Percentiles rank a stretch among this genome's conserved stretches.
phyloP scores from a whole-genome alignment of 306 rosid genomes.

The Begonia loranthoides region DNA sequence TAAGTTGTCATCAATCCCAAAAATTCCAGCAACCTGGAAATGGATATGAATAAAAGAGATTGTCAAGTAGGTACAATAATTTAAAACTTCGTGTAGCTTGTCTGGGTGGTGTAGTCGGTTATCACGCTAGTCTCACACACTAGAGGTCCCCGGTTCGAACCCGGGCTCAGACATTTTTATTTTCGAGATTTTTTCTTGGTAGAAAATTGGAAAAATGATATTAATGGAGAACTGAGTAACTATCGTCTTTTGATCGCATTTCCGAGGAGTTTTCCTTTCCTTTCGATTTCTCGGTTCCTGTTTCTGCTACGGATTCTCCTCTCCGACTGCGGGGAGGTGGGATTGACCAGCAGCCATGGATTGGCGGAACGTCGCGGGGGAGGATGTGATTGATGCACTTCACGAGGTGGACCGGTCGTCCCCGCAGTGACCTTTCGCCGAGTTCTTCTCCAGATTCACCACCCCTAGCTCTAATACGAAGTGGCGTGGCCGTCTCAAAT shows the following conservation, averaged over 20 bases:
- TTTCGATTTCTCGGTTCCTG: no score
- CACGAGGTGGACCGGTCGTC: conserved; percentile 94
- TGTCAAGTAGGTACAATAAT: no score
- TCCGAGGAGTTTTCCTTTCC: no score
- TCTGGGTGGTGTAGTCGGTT: conserved; percentile 90
- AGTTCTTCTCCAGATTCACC: conserved; percentile 79
- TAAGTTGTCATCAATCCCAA: no score
- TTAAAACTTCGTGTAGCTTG: not conserved
- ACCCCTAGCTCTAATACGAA: conserved; percentile 60
- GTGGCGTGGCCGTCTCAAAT: conserved; percentile 83
- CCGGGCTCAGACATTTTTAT: conserved; percentile 49
- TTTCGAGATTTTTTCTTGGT: not conserved
- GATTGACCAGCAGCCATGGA: no score
- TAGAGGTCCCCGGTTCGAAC: conserved; percentile 80
- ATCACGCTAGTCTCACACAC: conserved; percentile 74
- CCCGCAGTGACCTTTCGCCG: conserved; percentile 78
- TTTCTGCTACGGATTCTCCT: no score
- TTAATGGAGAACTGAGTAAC: no score
- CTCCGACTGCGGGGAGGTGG: no score
- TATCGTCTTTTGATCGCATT: no score
- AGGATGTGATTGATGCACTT: conserved; percentile 73
- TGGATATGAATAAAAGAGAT: no score
- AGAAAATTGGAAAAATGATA: no score
- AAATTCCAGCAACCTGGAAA: no score
- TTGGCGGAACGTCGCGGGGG: conserved; percentile 86